Conservation (phyloP, 805 yeast genomes). For the Phaffomyces antillensis region DNA sequence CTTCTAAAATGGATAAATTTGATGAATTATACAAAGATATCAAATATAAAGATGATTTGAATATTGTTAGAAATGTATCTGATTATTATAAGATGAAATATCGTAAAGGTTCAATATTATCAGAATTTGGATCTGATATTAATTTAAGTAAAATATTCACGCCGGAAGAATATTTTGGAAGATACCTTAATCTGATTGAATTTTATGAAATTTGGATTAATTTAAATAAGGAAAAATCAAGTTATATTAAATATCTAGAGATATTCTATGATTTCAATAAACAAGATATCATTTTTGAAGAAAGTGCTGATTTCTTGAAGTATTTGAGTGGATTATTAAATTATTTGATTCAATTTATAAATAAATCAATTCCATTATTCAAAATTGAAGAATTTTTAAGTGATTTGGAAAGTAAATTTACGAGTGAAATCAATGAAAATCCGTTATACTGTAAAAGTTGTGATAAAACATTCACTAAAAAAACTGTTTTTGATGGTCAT, state of each 20-base stretch:
- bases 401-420: slow-evolving; percentile 11
- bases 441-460: slow-evolving; percentile 57
- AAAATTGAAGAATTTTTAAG: slow-evolving; percentile 28
- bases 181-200: slow-evolving; percentile 47
- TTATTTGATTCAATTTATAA: slow-evolving; percentile 45
- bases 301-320: slow-evolving; percentile 7
- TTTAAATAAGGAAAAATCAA: slow-evolving; percentile 29
- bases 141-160: slow-evolving; percentile 45
- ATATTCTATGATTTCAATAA: slow-evolving; percentile 34
- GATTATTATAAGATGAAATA: slow-evolving; percentile 14
- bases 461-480: slow-evolving; percentile 52
- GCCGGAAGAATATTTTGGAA: slow-evolving; percentile 59
- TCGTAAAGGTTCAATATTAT: slow-evolving; percentile 29
- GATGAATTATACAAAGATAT: slow-evolving; percentile 29
- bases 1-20: slow-evolving; percentile 31
- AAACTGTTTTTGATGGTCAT: slow-evolving; percentile 63
- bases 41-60: slow-evolving; percentile 11
- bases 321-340: slow-evolving; percentile 40
- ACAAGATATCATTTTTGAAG: slow-evolving; percentile 18
- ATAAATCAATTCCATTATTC: slow-evolving; percentile 42
- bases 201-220: slow-evolving; percentile 50
- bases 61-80: slow-evolving; percentile 18
- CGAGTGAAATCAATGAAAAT: slow-evolving; percentile 10
- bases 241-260: slow-evolving; percentile 46
- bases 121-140: slow-evolving; percentile 44